Evolutionary conservation across 2,329 filamentous ascomycete genomes (phyloP).

Genomic region (Calonectria crousiana): DNA sequence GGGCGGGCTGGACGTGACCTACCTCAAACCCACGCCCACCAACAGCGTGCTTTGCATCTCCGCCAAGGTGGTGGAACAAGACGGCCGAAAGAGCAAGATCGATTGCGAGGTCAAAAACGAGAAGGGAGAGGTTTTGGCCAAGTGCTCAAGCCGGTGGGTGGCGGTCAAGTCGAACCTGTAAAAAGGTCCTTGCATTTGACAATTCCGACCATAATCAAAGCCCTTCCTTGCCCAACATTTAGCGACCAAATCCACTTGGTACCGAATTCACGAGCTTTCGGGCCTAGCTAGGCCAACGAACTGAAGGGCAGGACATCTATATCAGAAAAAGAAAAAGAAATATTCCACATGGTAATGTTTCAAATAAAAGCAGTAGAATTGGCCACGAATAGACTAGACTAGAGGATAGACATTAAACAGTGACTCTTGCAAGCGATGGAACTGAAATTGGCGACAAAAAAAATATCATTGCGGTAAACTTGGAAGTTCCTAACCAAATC

Average conservation of each 20-base stretch:
- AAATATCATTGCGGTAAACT: background rate
- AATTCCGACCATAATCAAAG: too few species aligned
- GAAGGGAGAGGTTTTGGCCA: conserved; percentile 46
- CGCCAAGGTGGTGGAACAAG: conserved; percentile 47
- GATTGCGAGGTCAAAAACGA: conserved; percentile 46
- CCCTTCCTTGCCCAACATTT: too few species aligned
- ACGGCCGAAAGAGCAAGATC: conserved; percentile 51
- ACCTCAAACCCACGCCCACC: conserved; percentile 47
- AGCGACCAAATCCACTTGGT: too few species aligned
- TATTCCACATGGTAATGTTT: background rate
- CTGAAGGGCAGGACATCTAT: background rate
- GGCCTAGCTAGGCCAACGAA: background rate
- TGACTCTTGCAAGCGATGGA: background rate
- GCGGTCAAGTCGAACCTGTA: conserved; percentile 47
- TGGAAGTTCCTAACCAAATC: conserved; percentile 16
- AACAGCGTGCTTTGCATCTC: conserved; percentile 47
- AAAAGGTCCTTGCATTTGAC: background rate
- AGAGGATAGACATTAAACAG: conserved; percentile 11
- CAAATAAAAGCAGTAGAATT: background rate
- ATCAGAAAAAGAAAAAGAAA: background rate
- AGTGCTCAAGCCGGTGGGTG: conserved; percentile 49
- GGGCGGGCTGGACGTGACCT: conserved; percentile 50
- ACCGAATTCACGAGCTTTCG: background rate
- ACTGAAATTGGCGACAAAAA: conserved; percentile 5
- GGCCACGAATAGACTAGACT: conserved; percentile 11